Base-by-base conservation (phyloP, 192 early-diverging fungal species). In the Coemansia sp. region DNA sequence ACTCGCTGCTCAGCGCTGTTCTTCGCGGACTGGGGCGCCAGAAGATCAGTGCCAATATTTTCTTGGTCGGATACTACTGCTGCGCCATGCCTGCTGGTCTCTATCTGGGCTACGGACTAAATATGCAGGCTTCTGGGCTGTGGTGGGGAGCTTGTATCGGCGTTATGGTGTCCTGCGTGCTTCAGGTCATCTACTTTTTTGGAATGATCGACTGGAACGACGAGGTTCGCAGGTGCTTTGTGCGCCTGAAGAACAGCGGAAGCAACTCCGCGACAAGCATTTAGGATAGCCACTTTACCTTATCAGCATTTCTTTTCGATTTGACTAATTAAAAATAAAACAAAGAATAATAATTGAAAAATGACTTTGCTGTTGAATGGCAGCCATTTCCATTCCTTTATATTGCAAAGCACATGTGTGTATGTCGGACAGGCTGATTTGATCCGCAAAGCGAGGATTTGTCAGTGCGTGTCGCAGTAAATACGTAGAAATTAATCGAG, bases 1-100 rank as follows among this genome's bases (percentile, higher is more conserved):
- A 87, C 12, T 83, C 81, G 20, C 80, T 88, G 18, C 73, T 85
- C 18, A 85, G 86, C 22, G 83, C 82, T 4, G 70, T 78, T 33
- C 51, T 86, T 53, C 79, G 83, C 6, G 86, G 85, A 6, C 65
- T 85, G 48, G 86, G 86, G 3, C 65, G 76, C 32, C 86, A 86
- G 39, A 60, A 69, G 9, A 48, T 72, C 8, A 85, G 78, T 51
- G 85, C 86, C 52, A 73, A 63, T 37, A 70, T 81, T 6, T 86
- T 79, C 43, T 43, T 86, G n/a, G 37, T 85, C 22, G 68, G 71
- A 5, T 87, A 81, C 56, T 86, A 86, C 60, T 9, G 66, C 14
- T 70, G 79, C 35, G 83, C 76, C 7, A 35, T 87, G 22, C 86
- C 85, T 0, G 35, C 86, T 9, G 85, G 73, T 2, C 43, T 79